These are phyloP conservation scores for Lachnellula occidentalis DNA, from an alignment of 2,329 filamentous ascomycete species.

Conservation along the genomic window DNA sequence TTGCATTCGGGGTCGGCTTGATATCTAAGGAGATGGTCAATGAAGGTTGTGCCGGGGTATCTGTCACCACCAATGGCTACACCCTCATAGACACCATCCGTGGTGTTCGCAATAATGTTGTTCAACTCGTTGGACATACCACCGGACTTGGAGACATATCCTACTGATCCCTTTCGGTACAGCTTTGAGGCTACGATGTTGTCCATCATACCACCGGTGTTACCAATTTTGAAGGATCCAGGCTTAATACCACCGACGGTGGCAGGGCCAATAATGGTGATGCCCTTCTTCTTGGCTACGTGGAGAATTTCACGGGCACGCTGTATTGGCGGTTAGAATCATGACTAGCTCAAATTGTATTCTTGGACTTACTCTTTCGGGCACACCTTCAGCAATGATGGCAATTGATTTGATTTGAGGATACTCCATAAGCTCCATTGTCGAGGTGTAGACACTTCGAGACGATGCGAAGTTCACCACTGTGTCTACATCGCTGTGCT, in stretches of 20 bases:
- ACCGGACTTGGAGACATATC: conserved; percentile 99
- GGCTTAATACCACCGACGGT: conserved; percentile 99
- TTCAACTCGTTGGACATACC: conserved; percentile 99
- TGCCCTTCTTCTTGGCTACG: conserved; percentile 94
- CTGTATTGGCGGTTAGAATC: conserved; percentile 40
- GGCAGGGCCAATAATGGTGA: conserved; percentile 97
- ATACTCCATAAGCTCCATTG: conserved; percentile 96
- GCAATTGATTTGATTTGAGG: conserved; percentile 98
- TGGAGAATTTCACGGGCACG: conserved; percentile 97
- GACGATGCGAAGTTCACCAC: conserved; percentile 99
- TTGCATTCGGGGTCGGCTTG: conserved; percentile 97
- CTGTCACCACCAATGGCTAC: conserved; percentile 98
- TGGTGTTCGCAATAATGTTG: conserved; percentile 97
- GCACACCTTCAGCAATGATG: conserved; percentile 98
- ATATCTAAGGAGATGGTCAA: conserved; percentile 96
- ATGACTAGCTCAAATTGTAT: neutral
- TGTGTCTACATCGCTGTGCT: conserved; percentile 95
- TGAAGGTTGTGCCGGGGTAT: conserved; percentile 98
- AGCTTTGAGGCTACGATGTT: conserved; percentile 99
- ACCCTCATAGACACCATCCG: conserved; percentile 98
- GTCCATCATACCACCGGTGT: conserved; percentile 99
- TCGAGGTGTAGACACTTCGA: conserved; percentile 96
- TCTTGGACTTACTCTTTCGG: conserved; percentile 71
- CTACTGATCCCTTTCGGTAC: conserved; percentile 97
- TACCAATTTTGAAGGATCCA: conserved; percentile 98